Percentiles rank a stretch among this genome's conserved stretches.
Conservation (phyloP, 1,139 yeast species). For the Yueomyces sp. region DNA sequence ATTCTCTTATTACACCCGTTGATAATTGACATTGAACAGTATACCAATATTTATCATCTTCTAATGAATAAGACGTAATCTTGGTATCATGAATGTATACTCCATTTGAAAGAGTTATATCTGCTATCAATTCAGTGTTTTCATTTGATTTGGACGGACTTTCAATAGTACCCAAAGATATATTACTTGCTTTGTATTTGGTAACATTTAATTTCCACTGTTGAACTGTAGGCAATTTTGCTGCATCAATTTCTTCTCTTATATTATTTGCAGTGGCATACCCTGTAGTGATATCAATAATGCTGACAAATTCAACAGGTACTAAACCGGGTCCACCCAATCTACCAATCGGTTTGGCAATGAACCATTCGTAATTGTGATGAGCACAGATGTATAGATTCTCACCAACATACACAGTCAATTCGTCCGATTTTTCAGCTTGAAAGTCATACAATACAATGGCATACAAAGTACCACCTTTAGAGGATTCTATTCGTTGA, state of each 20-base stretch:
- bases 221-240: conserved; percentile 79
- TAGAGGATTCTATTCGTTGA: conserved; percentile 1
- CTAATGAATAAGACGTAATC: conserved; percentile 71
- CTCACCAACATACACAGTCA: conserved; percentile 76
- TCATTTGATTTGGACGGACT: conserved; percentile 3
- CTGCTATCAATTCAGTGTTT: conserved; percentile 9
- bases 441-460: conserved; percentile 67
- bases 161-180: conserved; percentile 42
- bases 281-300: conserved; percentile 64
- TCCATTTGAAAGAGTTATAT: conserved; percentile 9
- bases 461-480: conserved; percentile 40
- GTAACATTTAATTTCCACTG: conserved; percentile 92
- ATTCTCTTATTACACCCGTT: conserved; percentile 54
- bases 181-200: conserved; percentile 79
- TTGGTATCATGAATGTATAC: conserved; percentile 42
- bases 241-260: conserved; percentile 43
- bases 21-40: conserved; percentile 58
- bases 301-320: conserved; percentile 80
- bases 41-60: conserved; percentile 86
- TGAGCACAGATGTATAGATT: conserved; percentile 89
- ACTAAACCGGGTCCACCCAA: conserved; percentile 96
- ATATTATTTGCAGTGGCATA: conserved; percentile 35
- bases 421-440: conserved; percentile 84
- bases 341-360: conserved; percentile 89
- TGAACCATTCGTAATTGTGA: conserved; percentile 93